Base-by-base conservation (phyloP, 805 yeast species). In the Yamadazyma endophytica region DNA sequence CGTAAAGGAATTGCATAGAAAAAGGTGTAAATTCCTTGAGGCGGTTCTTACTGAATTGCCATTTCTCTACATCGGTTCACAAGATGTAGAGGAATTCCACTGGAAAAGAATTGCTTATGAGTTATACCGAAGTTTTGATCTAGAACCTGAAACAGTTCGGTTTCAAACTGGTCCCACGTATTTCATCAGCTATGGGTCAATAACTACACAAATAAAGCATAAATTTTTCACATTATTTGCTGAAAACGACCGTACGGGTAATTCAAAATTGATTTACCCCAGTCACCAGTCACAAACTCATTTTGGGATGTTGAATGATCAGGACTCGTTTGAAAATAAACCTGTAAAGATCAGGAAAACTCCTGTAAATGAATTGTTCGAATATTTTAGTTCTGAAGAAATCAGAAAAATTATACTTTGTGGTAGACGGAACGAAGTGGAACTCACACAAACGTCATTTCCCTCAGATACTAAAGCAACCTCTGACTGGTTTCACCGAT, bases 61-160 rank as follows among this genome's bases (percentile, higher is more conserved):
- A 9, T 42, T 44, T 21, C 28, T 44, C 8, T 42, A 38, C 24
- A 26, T 16, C 7, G 25, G 26, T 3, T 39, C 43, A 9, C 21
- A 9, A 17, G 41, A 38, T 21, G 35, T 36, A 9, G 49, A 44
- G 26, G 33, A 42, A 4, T 38, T 28, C 17, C 42, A 38, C 1
- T 44, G 49, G 49, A 33, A 33, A 7, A 34, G 37, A 20, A 15
- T 44, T 13, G 47, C 47, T 3, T 42, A 40, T 28, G 42, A 40
- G 5, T 34, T 44, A 15, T n/a, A 24, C 13, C 13, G 17, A 9
- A 13, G 25, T 9, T 17, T 26, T 17, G 14, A 25, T 6, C 23
- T 40, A 9, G 26, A 35, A 13, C 46, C 46, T 17, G 45, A 43
- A 5, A 29, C 31, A 9, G 33, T 44, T 2, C 36, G 49, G 17